Conservation (phyloP, 2,329 filamentous ascomycete species). For the Amesomyces nigricolor region DNA sequence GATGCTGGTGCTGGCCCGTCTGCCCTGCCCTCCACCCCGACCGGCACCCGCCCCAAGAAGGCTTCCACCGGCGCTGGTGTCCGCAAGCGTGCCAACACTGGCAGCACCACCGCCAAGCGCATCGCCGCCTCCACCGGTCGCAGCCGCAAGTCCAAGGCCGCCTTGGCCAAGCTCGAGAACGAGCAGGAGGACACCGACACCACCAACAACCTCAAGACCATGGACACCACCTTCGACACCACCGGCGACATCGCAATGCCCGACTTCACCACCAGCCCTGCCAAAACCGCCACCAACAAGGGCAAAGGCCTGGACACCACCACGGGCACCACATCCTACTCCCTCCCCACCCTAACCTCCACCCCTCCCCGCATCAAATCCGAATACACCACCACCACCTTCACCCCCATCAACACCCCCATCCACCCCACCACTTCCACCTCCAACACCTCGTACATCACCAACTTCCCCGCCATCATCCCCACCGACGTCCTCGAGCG, state of each 20-base stretch:
- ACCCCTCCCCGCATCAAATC: not conserved
- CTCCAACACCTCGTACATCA: not conserved
- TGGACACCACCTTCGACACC: no score
- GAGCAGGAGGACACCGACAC: not conserved
- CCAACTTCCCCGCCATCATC: constrained; percentile 5
- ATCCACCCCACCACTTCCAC: not conserved
- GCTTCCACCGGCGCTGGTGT: constrained; percentile 14
- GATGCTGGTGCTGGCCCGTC: not conserved
- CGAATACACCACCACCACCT: not conserved
- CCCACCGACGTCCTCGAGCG: constrained; percentile 9
- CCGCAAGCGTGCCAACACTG: constrained; percentile 13
- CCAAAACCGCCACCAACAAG: not conserved
- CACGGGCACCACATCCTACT: not conserved
- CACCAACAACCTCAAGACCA: no score
- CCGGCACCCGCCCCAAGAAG: not conserved
- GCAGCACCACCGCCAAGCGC: not conserved
- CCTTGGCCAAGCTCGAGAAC: constrained; percentile 11
- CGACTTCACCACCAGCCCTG: no score
- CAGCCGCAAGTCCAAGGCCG: constrained; percentile 19
- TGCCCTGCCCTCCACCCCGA: not conserved
- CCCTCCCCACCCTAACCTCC: no score
- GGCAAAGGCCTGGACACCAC: not conserved
- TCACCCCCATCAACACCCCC: not conserved
- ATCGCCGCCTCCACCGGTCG: not conserved
- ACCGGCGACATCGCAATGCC: no score